Conservation (phyloP, 495 filamentous ascomycete species). For the Xylaria sp. region DNA sequence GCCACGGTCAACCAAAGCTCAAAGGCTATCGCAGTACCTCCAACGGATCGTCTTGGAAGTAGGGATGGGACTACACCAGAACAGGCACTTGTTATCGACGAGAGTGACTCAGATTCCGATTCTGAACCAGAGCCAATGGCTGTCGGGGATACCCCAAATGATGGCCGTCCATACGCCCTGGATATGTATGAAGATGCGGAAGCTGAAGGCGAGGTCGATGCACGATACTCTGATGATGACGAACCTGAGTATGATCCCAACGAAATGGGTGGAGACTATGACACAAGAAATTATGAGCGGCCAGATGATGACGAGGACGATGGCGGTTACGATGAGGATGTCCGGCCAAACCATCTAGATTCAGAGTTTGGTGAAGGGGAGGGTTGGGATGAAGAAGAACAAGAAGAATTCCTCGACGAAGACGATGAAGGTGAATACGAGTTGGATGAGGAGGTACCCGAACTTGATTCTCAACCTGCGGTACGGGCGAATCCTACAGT, state of each 20-base stretch:
- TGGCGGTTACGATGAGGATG: constrained; percentile 46
- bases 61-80: constrained; percentile 32
- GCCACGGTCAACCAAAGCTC: constrained; percentile 33
- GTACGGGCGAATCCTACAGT: constrained; percentile 40
- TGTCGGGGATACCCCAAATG: constrained; percentile 32
- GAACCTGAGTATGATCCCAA: constrained; percentile 45
- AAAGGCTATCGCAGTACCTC: constrained; percentile 23
- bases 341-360: constrained; percentile 30
- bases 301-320: constrained; percentile 48
- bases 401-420: constrained; percentile 36
- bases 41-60: constrained; percentile 31
- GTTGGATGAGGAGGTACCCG: constrained; percentile 21
- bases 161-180: constrained; percentile 31
- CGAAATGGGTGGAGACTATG: constrained; percentile 41
- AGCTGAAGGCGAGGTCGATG: constrained; percentile 38
- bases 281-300: constrained; percentile 38
- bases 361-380: constrained; percentile 38
- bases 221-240: constrained; percentile 45
- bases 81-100: constrained; percentile 39
- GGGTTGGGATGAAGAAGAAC: constrained; percentile 41
- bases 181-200: constrained; percentile 39
- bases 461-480: constrained; percentile 6
- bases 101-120: constrained; percentile 32
- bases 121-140: constrained; percentile 24
- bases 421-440: constrained; percentile 40